Base-by-base conservation (phyloP, 208 protist species). In the Angomonas ambiguus region DNA sequence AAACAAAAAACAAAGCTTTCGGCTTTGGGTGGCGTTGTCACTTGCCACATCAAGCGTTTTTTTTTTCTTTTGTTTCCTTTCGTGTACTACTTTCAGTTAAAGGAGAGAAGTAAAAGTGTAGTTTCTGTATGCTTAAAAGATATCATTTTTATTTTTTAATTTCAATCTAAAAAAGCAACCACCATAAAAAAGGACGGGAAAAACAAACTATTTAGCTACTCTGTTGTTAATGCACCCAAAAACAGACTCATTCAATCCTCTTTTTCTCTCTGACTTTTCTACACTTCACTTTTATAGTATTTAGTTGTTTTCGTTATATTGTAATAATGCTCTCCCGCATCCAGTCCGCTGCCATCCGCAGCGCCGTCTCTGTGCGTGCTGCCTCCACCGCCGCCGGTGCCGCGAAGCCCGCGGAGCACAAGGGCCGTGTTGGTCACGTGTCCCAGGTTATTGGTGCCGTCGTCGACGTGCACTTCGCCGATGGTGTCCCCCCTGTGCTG, bases 401-500 rank as follows among this genome's bases (percentile, higher is more conserved):
- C 1, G 56, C 67, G 27, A 76, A 63, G 55, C 56, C 63, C 30
- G 83, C 83, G n/a, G 85, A 88, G 22, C 85, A 91, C 80, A 91
- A 88, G 77, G 85, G 85, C 62, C 85, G 85, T 53, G 81, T 92
- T 25, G 86, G 86, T 42, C 75, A 92, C 74, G 86, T 92, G 49
- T 90, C 83, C 22, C 95, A 98, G 85, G 93, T 99, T 62, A 99
- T 99, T 79, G 98, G 97, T 90, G 97, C 97, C 73, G 98, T 99
- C 65, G 97, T 99, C 32, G 98, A 99, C 74, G 96, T 98, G 51
- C 85, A 98, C 77, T 99, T 99, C 80, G 83, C 95, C 28, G 91
- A 92, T 20, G 80, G 92, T 10, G 91, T 99, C 32, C 98, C 98
- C 35, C 80, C 95, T 31, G 98, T 99, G 75, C 85, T 98, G 66